These are phyloP conservation scores for Coriaria nepalensis DNA, from an alignment of 306 rosid species.

Conservation along the genomic window DNA sequence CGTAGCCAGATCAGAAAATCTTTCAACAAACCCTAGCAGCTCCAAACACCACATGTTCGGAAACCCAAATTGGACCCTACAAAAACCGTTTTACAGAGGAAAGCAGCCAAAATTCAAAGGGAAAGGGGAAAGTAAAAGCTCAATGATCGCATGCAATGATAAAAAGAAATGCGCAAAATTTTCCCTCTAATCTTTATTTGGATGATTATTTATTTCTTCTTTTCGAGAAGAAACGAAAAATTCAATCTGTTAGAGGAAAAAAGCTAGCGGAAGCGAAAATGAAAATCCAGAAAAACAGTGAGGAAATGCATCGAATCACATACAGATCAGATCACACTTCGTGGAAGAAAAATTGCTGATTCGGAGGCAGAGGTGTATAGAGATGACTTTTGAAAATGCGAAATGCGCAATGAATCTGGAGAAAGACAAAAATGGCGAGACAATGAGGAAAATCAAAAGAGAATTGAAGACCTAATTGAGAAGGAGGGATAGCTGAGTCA, in stretches of 20 bases:
- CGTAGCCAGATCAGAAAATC: slow-evolving; percentile 18
- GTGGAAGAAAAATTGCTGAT: too few relatives aligned
- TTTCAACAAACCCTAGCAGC: slow-evolving; percentile 17
- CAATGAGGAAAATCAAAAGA: slow-evolving; percentile 4
- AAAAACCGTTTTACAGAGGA: neutral
- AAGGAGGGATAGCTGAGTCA: slow-evolving; percentile 7
- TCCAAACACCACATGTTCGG: neutral
- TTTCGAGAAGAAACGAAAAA: neutral
- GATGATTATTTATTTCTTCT: too few relatives aligned
- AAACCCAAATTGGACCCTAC: neutral
- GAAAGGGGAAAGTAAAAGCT: neutral
- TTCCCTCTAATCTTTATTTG: neutral
- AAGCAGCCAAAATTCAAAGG: too few relatives aligned
- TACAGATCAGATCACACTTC: too few relatives aligned
- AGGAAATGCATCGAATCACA: neutral
- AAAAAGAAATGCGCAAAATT: neutral
- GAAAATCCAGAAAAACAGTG: neutral
- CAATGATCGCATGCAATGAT: slow-evolving; percentile 1
- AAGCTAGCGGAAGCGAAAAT: too few relatives aligned
- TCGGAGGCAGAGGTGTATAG: too few relatives aligned
- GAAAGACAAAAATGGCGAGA: neutral
- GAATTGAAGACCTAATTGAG: neutral
- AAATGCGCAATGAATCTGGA: neutral
- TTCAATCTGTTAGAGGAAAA: neutral
- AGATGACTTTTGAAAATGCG: too few relatives aligned